A percentile compares a stretch with the other conserved stretches of the same genome.
Evolutionary conservation across 1,139 yeast species (phyloP).

Genomic region (Blastobotrys aristatus): DNA sequence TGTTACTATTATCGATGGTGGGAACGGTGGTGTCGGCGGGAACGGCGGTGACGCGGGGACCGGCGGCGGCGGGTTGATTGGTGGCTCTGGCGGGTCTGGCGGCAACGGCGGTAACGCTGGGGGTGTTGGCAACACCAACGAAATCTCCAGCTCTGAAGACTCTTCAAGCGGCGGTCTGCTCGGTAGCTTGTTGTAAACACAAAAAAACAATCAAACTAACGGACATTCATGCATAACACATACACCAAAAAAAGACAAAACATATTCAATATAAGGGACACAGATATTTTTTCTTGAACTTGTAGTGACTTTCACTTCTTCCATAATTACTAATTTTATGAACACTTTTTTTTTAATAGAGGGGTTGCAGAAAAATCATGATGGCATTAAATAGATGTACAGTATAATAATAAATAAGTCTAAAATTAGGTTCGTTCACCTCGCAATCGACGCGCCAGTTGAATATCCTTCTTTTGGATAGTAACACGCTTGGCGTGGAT

Average conservation of each 20-base stretch:
- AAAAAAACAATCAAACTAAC: not conserved
- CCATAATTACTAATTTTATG: not conserved
- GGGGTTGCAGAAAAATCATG: not conserved
- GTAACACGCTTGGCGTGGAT: slow-evolving; percentile 99
- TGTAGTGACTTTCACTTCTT: not conserved
- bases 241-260: not conserved
- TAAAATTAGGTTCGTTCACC: slow-evolving; percentile 48
- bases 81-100: not conserved
- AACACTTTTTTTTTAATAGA: not conserved
- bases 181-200: not conserved
- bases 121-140: slow-evolving; percentile 1
- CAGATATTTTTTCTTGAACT: not conserved
- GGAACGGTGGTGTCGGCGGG: slow-evolving; percentile 5
- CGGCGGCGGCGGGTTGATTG: not conserved
- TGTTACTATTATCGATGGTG: slow-evolving; percentile 4
- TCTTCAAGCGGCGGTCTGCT: not conserved
- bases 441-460: slow-evolving; percentile 98
- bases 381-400: not conserved
- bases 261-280: no score
- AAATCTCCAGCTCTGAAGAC: not conserved
- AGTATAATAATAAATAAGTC: no score
- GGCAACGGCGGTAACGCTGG: slow-evolving; percentile 5
- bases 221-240: not conserved
- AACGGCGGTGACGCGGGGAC: not conserved
- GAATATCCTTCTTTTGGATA: slow-evolving; percentile 98